A percentile compares a stretch with the other conserved stretches of the same genome.
These are phyloP conservation scores for Lepidium aucheri DNA, from an alignment of 345 rosid genomes.

Conservation along the genomic window DNA sequence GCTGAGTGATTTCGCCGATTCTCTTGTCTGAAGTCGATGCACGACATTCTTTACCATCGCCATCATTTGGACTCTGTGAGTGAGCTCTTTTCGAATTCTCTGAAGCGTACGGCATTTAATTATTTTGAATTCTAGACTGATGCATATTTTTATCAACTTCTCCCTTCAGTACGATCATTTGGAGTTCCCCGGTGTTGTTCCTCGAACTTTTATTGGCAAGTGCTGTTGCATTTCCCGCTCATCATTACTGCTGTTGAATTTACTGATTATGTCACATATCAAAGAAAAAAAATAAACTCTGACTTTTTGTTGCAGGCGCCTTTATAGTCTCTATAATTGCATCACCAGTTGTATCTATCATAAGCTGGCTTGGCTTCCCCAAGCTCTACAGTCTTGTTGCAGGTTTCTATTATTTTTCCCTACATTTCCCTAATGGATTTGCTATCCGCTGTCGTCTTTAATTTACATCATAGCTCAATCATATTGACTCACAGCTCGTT, in stretches of 20 bases:
- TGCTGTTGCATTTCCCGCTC: background rate
- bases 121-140: background rate
- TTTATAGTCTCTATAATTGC: constrained; percentile 60
- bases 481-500: constrained; percentile 50
- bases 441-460: background rate
- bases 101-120: background rate
- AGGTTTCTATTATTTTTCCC: constrained; percentile 34
- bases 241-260: background rate
- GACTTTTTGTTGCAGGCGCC: constrained; percentile 47
- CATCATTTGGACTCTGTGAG: constrained; percentile 66
- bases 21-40: constrained; percentile 58
- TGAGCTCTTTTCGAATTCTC: background rate
- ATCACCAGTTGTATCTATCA: constrained; percentile 44
- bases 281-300: background rate
- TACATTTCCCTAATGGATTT: background rate
- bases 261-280: background rate
- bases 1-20: background rate
- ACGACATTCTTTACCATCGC: constrained; percentile 77
- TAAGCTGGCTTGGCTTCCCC: constrained; percentile 57
- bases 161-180: constrained; percentile 78
- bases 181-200: constrained; percentile 98
- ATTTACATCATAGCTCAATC: constrained; percentile 3
- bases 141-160: background rate
- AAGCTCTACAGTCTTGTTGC: constrained; percentile 62
- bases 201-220: constrained; percentile 86